Evolutionary conservation across 768 basidiomycete species (phyloP), one percentile per base, ranked within the genome.

Genomic region (Boletus edulis): DNA sequence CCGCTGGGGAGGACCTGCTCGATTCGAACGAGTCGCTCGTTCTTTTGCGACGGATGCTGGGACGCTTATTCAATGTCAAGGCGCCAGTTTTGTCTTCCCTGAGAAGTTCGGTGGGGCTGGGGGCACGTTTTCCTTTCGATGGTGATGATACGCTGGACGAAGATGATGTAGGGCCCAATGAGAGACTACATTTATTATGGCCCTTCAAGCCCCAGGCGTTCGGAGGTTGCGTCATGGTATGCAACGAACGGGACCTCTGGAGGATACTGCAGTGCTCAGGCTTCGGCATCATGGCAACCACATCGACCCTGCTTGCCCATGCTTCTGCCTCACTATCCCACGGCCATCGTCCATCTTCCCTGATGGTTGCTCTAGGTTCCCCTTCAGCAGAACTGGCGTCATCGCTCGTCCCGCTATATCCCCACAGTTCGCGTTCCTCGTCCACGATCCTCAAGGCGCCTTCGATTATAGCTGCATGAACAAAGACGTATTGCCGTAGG

Each of bases 401-500:
- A 42, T 65, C 65, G 11, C 63, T 66, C 32, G 52, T 46, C 46
- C 59, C 53, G 32, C 55, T 22, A 20, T 63, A 67, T 24, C 62
- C 66, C 66, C 71, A 70, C 42, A 69, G 49, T 63, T 76, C 76
- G 54, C 73, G 76, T 71, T 87, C 84, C 68, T 91, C 87, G 59
- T 92, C 91, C 44, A 87, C 78, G 17, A 93, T 75, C 78, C 81
- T 78, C 72, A 94, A 70, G 15, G 87, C 81, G 8, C 92, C 91
- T 70, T 91, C 89, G 54, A 94, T 81, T 53, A 94, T 77, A 17
- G 86, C 92, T 31, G 87, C 84, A 67, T 97, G 91, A 37, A 94
- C 90, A 71, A 95, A 98, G 18, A 95, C 87, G 65, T 95, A 98
- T 73, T 98, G 96, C 54, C 94, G 77, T 66, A 95, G 73, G 69